phyloP scores from a whole-genome alignment of 2,329 filamentous ascomycete species.

The Venturia oleaginea region DNA sequence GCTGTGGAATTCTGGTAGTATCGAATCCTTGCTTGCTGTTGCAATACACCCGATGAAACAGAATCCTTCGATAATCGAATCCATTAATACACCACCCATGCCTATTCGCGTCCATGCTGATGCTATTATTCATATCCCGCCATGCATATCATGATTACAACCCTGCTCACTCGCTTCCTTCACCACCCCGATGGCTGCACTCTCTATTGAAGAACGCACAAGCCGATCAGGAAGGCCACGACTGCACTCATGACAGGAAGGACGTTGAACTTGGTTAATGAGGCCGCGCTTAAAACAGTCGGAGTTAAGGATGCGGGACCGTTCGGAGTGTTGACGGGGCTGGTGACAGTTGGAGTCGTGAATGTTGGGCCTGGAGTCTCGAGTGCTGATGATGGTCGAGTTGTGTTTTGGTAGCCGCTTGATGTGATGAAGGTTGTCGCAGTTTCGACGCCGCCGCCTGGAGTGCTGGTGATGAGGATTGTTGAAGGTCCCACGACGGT shows the following conservation, averaged over 20 bases:
- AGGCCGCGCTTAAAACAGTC: background rate
- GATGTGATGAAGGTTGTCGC: background rate
- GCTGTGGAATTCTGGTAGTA: no score
- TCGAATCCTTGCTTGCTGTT: no score
- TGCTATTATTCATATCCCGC: background rate
- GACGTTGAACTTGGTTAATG: background rate
- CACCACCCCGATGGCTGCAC: background rate
- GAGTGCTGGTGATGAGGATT: constrained; percentile 3
- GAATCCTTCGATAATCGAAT: background rate
- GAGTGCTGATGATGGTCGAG: background rate
- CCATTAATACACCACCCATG: background rate
- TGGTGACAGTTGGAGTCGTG: background rate
- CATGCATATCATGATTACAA: background rate
- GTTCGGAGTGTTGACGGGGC: background rate
- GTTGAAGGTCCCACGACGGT: background rate
- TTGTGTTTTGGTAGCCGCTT: background rate
- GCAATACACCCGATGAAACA: no score
- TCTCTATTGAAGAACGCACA: background rate
- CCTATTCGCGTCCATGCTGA: background rate
- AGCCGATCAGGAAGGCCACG: background rate
- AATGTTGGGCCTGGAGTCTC: background rate
- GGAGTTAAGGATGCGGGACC: background rate
- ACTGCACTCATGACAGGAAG: background rate
- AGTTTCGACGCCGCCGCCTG: background rate
- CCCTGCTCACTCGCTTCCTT: background rate